Percentiles rank a stretch among this genome's conserved stretches.
phyloP scores from a whole-genome alignment of 257 asterid genomes.

The Gardenia jasminoides region DNA sequence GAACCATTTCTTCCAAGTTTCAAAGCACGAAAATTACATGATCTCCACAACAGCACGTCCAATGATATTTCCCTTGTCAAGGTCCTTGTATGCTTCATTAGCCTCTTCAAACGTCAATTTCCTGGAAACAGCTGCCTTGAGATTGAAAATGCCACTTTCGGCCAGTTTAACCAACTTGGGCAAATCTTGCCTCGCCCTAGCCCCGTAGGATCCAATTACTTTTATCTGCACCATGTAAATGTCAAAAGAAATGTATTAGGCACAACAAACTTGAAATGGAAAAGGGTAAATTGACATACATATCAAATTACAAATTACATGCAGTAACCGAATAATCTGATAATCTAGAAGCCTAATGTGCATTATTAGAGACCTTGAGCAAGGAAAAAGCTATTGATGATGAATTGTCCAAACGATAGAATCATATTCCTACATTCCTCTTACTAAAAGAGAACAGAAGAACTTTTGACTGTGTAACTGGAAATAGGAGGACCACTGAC shows the following conservation, averaged over 20 bases:
- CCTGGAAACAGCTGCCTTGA: slow-evolving; percentile 78
- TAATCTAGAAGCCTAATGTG: background rate
- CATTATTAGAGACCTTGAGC: background rate
- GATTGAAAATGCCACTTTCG: slow-evolving; percentile 77
- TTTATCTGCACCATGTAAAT: slow-evolving; percentile 61
- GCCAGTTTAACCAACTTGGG: slow-evolving; percentile 88
- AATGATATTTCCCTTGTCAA: slow-evolving; percentile 62
- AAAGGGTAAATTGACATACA: background rate
- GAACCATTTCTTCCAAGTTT: background rate
- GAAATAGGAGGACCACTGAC: background rate
- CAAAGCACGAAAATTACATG: slow-evolving; percentile 41
- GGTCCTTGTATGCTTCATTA: slow-evolving; percentile 66
- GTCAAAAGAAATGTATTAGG: too few species aligned
- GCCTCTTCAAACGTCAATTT: slow-evolving; percentile 81
- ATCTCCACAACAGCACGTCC: slow-evolving; percentile 92
- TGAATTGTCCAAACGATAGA: too few species aligned
- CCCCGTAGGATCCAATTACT: slow-evolving; percentile 93
- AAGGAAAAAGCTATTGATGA: background rate
- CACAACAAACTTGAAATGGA: background rate
- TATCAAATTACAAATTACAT: background rate
- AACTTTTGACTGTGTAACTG: background rate
- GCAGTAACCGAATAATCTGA: background rate
- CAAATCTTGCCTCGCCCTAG: slow-evolving; percentile 90
- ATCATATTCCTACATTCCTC: background rate
- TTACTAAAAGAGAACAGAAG: background rate